Evolutionary conservation across 2,329 filamentous ascomycete species (phyloP), one percentile per base, ranked within the genome.

Genomic region (Aciculosporium take): DNA sequence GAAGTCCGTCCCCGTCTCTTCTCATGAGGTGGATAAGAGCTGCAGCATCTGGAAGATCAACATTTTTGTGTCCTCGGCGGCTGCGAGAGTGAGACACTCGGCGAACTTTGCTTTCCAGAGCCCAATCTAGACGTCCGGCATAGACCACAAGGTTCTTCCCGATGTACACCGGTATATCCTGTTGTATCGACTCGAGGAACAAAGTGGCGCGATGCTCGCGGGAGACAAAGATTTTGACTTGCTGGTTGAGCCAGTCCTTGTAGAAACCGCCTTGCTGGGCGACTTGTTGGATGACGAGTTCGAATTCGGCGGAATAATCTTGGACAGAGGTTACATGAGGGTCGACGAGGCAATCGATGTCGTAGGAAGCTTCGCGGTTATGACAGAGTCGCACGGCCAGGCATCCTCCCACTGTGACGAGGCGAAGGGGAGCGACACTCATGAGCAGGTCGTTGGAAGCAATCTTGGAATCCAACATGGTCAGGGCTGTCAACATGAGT

Each of bases 291-390:
- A 55, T 36, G 5, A 42, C 46, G n/a, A 18, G 17, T 21, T 31
- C 17, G 18, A 55, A 48, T 10, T 49, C 49, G 7, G 43, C 28
- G 7, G 41, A 38, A 43, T 53, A 55, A 13, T 51, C 46, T 8
- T 36, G 15, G 2, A 43, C 46, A 3, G 50, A 46, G 12, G 51
- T 47, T 5, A 56, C 37, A 39, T 54, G 52, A 3, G 53, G 53
- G 37, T 55, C 51, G 25, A 52, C 46, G 4, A 56, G 37, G 20
- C 46, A 48, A 44, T 56, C 53, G 25, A 56, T 47, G 34, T 53
- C 48, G 10, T 46, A 44, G 8, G 51, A 53, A 13, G 49, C 34
- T 15, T 44, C 25, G 15, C 51, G 45, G 46, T 49, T 49, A 6
- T 43, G 35, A 20, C 52, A 50, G 27, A 52, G 45, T 21, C 48